These are phyloP conservation scores for Zea luxurians DNA, from an alignment of 176 grass and related monocot species.

Conservation along the genomic window DNA sequence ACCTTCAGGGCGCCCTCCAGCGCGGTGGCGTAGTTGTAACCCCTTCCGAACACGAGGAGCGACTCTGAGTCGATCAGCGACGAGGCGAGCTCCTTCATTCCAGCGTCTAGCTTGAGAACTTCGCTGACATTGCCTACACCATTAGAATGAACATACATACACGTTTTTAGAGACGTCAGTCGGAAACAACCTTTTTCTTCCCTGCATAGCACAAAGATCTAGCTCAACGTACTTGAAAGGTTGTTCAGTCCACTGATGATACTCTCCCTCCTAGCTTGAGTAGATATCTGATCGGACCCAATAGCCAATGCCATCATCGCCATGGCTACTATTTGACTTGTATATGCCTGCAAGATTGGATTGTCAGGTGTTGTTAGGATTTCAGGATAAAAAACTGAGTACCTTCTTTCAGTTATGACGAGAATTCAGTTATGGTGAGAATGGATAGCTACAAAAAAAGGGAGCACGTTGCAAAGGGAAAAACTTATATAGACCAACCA, in stretches of 20 bases:
- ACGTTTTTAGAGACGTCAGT: background rate
- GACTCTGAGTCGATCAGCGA: constrained; percentile 71
- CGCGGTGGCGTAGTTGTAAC: constrained; percentile 90
- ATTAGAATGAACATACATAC: background rate
- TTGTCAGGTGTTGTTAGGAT: constrained; percentile 13
- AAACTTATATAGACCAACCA: constrained; percentile 38
- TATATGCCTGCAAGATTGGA: constrained; percentile 70
- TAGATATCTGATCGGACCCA: constrained; percentile 94
- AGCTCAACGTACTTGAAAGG: constrained; percentile 63
- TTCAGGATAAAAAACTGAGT: background rate
- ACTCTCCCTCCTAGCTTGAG: constrained; percentile 61
- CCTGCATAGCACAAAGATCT: background rate
- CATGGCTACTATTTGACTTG: constrained; percentile 97
- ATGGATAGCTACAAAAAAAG: background rate
- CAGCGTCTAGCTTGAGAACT: constrained; percentile 82
- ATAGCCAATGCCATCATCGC: constrained; percentile 93
- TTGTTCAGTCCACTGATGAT: constrained; percentile 64
- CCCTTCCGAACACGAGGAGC: constrained; percentile 86
- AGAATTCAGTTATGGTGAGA: background rate
- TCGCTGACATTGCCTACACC: constrained; percentile 57
- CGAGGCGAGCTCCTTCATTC: constrained; percentile 86
- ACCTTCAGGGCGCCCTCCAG: constrained; percentile 92
- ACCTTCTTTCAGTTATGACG: background rate
- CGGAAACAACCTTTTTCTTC: constrained; percentile 5
- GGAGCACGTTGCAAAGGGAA: background rate